Evolutionary conservation across 208 protist genomes (phyloP), one percentile per base, ranked within the genome.

Genomic region (Novymonas esmeraldas): DNA sequence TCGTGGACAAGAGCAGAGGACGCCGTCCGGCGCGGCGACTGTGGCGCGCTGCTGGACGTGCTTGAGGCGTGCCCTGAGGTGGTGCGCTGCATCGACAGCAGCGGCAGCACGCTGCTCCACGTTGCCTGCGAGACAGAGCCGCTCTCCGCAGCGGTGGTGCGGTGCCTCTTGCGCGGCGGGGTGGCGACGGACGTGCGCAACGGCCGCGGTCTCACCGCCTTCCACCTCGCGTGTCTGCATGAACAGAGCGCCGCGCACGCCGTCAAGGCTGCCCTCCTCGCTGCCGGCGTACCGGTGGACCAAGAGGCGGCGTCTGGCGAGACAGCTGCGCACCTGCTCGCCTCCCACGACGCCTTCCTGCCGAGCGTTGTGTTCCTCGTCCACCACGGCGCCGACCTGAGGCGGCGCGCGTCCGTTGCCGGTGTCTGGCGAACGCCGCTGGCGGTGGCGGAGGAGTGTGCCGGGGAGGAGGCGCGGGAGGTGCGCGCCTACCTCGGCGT

Each of bases 201-300:
- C 64, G 51, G 45, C 7, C 28, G n/a, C 14, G 76, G 73, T 1
- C 36, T 75, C 39, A 60, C 64, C 10, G 52, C 80, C 10, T 76
- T 79, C 26, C 72, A 82, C 52, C 20, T 80, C 29, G 68, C 72
- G 2, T 82, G 67, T 20, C 69, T 80, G 7, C 75, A 79, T n/a
- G 22, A 16, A 14, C 55, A 34, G 26, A 72, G 80, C 39, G n/a
- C 48, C 5, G 46, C 52, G 18, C 20, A 65, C 48, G 49, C 14
- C 20, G 26, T 70, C 28, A 70, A 67, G 58, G 38, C 39, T 11
- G 45, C 55, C 10, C 31, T 82, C n/a, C 26, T 80, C n/a, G 44
- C 34, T 6, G 54, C 45, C 29, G 62, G 28, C 13, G 69, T 56
- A 41, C 34, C 39, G 33, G 56, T 79, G 20, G 65, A 81, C 66